These are phyloP conservation scores for Gentiana straminea DNA, from an alignment of 257 asterid species.

Conservation along the genomic window DNA sequence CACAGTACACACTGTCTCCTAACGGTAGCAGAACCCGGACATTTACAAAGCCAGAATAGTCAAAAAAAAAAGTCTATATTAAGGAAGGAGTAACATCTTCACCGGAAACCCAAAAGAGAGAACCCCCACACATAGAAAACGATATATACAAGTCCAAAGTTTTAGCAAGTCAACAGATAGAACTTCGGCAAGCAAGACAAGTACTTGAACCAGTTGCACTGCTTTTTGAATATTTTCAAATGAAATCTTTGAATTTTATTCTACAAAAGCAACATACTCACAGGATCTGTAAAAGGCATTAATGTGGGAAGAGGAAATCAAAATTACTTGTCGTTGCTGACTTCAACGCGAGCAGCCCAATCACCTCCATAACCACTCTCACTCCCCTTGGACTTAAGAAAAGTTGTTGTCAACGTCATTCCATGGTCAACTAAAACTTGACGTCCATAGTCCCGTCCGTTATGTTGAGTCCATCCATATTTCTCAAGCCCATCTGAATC, in stretches of 20 bases:
- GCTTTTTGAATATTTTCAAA: no score
- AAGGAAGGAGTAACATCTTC: neutral
- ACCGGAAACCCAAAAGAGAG: no score
- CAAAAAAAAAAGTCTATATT: neutral
- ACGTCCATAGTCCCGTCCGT: conserved; percentile 91
- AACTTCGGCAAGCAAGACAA: no score
- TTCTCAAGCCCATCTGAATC: conserved; percentile 76
- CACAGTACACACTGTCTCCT: neutral
- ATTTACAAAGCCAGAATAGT: neutral
- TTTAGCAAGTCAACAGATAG: no score
- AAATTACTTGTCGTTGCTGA: conserved; percentile 50
- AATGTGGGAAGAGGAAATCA: conserved; percentile 16
- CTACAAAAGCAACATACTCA: neutral
- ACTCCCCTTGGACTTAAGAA: conserved; percentile 63
- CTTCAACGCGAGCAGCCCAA: conserved; percentile 83
- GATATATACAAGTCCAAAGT: no score
- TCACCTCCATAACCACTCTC: conserved; percentile 98
- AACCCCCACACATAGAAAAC: no score
- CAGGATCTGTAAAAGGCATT: conserved; percentile 1
- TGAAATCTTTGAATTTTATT: neutral
- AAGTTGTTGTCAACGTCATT: conserved; percentile 65
- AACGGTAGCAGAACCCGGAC: neutral
- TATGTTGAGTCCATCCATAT: conserved; percentile 91
- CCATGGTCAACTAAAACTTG: conserved; percentile 72
- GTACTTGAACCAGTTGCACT: no score